phyloP scores from a whole-genome alignment of 352 stramenopile genomes.

The Phytopythium sindhum region DNA sequence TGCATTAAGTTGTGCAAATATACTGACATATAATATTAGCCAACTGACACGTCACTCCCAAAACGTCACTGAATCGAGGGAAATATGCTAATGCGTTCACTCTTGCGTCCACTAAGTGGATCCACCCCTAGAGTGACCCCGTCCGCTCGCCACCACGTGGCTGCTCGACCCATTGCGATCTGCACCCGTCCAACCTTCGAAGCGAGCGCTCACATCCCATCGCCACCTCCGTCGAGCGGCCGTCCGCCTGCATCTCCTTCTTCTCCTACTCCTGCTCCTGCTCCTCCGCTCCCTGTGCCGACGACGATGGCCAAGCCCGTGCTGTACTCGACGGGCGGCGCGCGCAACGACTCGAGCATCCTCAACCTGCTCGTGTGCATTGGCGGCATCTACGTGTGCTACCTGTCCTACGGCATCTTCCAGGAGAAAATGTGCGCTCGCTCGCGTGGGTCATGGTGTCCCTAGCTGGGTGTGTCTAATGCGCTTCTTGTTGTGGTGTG shows the following conservation, averaged over 20 bases:
- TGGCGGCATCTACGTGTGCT: slow-evolving; percentile 90
- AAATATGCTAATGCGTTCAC: not conserved
- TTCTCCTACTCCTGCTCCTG: not conserved
- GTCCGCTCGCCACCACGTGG: slow-evolving; percentile 5
- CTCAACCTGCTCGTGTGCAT: slow-evolving; percentile 85
- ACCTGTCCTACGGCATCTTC: slow-evolving; percentile 91
- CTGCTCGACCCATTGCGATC: slow-evolving; percentile 5
- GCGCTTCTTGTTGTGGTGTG: not conserved
- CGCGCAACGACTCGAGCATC: slow-evolving; percentile 52
- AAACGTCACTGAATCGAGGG: slow-evolving; percentile 2
- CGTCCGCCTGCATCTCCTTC: not conserved
- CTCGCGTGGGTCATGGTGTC: no score
- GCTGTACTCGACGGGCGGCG: slow-evolving; percentile 34
- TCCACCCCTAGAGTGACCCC: not conserved
- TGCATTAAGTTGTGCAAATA: not conserved
- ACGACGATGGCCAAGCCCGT: slow-evolving; percentile 34
- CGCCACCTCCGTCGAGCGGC: not conserved
- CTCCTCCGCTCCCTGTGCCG: not conserved
- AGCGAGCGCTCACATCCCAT: not conserved
- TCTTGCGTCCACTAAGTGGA: slow-evolving; percentile 6
- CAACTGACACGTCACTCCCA: not conserved
- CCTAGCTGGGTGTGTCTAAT: no score
- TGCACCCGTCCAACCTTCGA: not conserved
- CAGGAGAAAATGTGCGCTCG: slow-evolving; percentile 84
- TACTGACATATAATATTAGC: not conserved